Evolutionary conservation across 495 filamentous ascomycete species (phyloP).

Genomic region (Xylaria grammica): DNA sequence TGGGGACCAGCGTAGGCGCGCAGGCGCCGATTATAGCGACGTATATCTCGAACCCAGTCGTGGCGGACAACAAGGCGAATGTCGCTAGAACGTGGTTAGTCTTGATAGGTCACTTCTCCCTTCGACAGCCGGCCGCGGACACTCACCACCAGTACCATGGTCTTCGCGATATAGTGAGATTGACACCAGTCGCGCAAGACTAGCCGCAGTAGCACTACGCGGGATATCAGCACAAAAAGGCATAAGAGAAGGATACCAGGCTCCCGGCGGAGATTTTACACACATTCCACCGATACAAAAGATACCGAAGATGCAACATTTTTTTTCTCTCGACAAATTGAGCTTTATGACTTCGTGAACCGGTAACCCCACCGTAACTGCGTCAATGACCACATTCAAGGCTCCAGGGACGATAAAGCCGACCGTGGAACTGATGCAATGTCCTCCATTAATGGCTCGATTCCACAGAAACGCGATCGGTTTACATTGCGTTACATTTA

Average conservation of each 20-base stretch:
- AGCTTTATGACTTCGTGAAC: constrained; percentile 22
- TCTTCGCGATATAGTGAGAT: constrained; percentile 3
- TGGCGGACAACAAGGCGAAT: constrained; percentile 4
- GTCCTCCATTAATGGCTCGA: not conserved
- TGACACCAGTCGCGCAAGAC: constrained; percentile 13
- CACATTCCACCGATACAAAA: constrained; percentile 25
- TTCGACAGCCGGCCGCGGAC: not conserved
- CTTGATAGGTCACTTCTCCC: not conserved
- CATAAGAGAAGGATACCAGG: not conserved
- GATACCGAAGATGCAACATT: not conserved
- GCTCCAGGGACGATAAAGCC: constrained; percentile 3
- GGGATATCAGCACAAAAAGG: not conserved
- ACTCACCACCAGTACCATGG: constrained; percentile 18
- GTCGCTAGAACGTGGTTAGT: constrained; percentile 13
- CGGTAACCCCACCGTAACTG: constrained; percentile 7
- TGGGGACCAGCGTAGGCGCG: constrained; percentile 14
- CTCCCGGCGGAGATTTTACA: not conserved
- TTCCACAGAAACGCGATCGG: constrained; percentile 17
- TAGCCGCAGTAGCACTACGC: constrained; percentile 6
- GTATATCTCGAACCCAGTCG: constrained; percentile 18
- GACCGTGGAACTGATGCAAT: not conserved
- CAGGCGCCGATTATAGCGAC: constrained; percentile 20
- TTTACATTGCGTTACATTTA: constrained; percentile 13
- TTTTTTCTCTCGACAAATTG: constrained; percentile 39
- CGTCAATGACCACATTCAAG: constrained; percentile 4